Percentiles rank a stretch among this genome's conserved stretches.
Conservation (phyloP, 345 rosid genomes). For the Ailanthus altissimus region DNA sequence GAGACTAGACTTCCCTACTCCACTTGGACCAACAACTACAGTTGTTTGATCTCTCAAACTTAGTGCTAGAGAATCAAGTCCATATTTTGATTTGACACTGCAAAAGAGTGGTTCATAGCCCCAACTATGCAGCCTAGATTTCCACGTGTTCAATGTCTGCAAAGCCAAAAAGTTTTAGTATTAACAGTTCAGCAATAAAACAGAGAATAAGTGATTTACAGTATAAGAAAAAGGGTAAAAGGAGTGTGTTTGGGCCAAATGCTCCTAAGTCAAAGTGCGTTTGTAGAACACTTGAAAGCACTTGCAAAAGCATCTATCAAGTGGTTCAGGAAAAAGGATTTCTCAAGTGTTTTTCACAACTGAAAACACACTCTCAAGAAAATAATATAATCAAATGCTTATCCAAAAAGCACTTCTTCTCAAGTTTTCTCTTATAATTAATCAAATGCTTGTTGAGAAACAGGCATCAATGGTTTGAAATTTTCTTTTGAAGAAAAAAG, state of each 20-base stretch:
- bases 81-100: slow-evolving; percentile 66
- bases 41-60: slow-evolving; percentile 70
- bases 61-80: slow-evolving; percentile 64
- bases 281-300: not conserved
- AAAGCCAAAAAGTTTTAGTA: slow-evolving; percentile 16
- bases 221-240: not conserved
- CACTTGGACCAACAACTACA: slow-evolving; percentile 98
- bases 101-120: slow-evolving; percentile 83
- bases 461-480: not conserved
- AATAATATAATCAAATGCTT: not conserved
- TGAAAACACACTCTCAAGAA: not conserved
- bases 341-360: not conserved
- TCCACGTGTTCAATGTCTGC: slow-evolving; percentile 70
- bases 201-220: not conserved
- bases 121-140: slow-evolving; percentile 63
- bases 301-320: not conserved
- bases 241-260: not conserved
- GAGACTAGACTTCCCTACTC: slow-evolving; percentile 94
- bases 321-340: not conserved
- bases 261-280: not conserved
- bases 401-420: not conserved
- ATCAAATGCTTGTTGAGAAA: not conserved
- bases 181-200: not conserved
- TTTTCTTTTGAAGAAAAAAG: not conserved
- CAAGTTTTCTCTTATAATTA: not conserved